A percentile compares a stretch with the other conserved stretches of the same genome.
phyloP scores from a whole-genome alignment of 768 basidiomycete species.

The Mycena rosella region DNA sequence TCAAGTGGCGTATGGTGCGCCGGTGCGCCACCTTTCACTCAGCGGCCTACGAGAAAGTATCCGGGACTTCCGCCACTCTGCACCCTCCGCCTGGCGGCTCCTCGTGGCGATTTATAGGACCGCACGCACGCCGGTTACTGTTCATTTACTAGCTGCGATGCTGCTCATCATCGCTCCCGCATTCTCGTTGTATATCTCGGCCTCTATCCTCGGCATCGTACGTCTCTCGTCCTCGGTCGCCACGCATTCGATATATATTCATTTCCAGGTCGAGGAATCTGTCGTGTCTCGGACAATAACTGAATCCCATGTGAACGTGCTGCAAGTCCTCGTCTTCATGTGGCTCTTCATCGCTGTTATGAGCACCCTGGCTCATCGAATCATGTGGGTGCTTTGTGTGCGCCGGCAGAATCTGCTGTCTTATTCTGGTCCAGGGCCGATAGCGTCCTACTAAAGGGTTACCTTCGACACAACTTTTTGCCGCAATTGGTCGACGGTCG shows the following conservation, averaged over 20 bases:
- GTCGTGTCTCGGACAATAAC: constrained; percentile 17
- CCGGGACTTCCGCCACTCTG: constrained; percentile 14
- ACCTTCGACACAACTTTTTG: constrained; percentile 53
- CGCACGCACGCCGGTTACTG: constrained; percentile 38
- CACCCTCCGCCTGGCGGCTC: constrained; percentile 38
- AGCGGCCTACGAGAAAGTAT: constrained; percentile 3
- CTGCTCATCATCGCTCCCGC: constrained; percentile 50
- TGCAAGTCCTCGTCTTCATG: constrained; percentile 40
- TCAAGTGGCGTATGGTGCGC: constrained; percentile 46
- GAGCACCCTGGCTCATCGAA: constrained; percentile 39
- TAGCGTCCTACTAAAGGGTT: constrained; percentile 42
- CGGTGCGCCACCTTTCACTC: constrained; percentile 11
- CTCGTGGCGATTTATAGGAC: constrained; percentile 40
- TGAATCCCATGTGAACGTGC: constrained; percentile 1
- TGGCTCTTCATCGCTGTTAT: constrained; percentile 46
- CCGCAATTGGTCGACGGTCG: constrained; percentile 55
- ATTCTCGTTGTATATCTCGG: constrained; percentile 50
- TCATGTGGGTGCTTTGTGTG: constrained; percentile 24
- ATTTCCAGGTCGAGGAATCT: constrained; percentile 31
- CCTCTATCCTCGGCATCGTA: constrained; percentile 49
- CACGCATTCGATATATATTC: not conserved
- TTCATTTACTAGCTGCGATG: constrained; percentile 44
- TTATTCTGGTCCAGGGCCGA: constrained; percentile 28
- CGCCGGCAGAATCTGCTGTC: not conserved
- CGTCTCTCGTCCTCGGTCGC: constrained; percentile 39